phyloP scores from a whole-genome alignment of 345 rosid genomes.

The Aquilaria sinensis region DNA sequence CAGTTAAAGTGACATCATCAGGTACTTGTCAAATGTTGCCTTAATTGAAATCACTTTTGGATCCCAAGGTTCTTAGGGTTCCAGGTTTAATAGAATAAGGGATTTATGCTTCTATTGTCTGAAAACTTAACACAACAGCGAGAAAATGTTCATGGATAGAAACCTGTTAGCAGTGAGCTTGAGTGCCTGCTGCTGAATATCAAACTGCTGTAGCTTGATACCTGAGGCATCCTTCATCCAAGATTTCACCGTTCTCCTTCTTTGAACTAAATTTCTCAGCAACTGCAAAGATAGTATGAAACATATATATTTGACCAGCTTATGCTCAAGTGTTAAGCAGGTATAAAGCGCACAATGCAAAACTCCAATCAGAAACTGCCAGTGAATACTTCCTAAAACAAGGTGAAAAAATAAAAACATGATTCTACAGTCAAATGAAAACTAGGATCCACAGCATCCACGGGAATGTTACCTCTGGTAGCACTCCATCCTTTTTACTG shows the following conservation, averaged over 20 bases:
- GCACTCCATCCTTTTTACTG: slow-evolving; percentile 66
- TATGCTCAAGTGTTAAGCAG: not conserved
- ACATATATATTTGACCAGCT: slow-evolving; percentile 15
- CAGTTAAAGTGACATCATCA: too few relatives aligned
- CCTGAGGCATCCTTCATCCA: slow-evolving; percentile 84
- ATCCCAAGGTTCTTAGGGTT: too few relatives aligned
- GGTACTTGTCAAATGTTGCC: too few relatives aligned
- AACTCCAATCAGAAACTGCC: not conserved
- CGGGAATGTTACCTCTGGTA: slow-evolving; percentile 69
- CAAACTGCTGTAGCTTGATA: slow-evolving; percentile 76
- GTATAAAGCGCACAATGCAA: not conserved
- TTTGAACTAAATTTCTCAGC: slow-evolving; percentile 79
- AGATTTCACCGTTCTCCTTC: slow-evolving; percentile 78
- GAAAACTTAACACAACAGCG: not conserved
- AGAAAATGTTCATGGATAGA: slow-evolving; percentile 1
- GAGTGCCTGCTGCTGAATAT: slow-evolving; percentile 95
- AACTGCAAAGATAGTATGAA: slow-evolving; percentile 39
- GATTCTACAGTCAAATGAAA: slow-evolving; percentile 10
- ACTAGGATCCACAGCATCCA: slow-evolving; percentile 7
- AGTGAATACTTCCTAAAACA: too few relatives aligned
- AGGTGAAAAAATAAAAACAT: not conserved
- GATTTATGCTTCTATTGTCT: too few relatives aligned
- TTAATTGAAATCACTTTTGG: too few relatives aligned
- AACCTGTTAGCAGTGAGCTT: slow-evolving; percentile 98
- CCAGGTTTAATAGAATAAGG: too few relatives aligned